Evolutionary conservation across 2,329 filamentous ascomycete genomes (phyloP).

Genomic region (Didymella segeticola): DNA sequence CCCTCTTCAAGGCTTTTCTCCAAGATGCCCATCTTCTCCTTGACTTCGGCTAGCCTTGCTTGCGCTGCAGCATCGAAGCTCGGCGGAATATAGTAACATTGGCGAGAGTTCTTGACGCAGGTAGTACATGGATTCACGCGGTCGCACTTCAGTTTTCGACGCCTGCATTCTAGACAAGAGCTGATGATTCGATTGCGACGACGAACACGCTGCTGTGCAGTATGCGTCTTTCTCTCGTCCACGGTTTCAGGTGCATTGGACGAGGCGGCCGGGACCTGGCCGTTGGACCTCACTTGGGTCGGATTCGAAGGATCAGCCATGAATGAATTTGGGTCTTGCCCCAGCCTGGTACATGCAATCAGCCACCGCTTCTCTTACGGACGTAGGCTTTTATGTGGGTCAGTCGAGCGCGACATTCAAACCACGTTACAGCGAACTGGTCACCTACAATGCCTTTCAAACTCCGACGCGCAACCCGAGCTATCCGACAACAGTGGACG

Average conservation of each 20-base stretch:
- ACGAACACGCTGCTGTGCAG: conserved; percentile 40
- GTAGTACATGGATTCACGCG: conserved; percentile 75
- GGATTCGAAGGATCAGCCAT: conserved; percentile 11
- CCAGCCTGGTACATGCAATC: conserved; percentile 5
- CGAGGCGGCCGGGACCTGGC: neutral
- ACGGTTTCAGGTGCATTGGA: neutral
- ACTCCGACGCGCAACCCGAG: neutral
- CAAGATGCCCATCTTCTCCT: conserved; percentile 76
- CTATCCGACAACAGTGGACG: neutral
- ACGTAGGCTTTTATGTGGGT: conserved; percentile 12
- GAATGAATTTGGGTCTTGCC: neutral
- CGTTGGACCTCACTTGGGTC: neutral
- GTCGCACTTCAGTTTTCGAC: conserved; percentile 80
- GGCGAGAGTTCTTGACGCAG: conserved; percentile 61
- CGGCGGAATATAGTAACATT: conserved; percentile 69
- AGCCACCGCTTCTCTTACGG: conserved; percentile 13
- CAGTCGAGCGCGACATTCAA: neutral
- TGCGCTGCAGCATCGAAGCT: conserved; percentile 73
- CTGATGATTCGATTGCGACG: conserved; percentile 49
- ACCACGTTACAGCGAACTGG: neutral
- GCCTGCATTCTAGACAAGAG: conserved; percentile 57
- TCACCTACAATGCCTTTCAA: neutral
- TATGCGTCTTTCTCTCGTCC: conserved; percentile 26
- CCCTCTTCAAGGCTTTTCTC: conserved; percentile 74
- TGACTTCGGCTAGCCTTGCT: conserved; percentile 75